Evolutionary conservation across 495 filamentous ascomycete genomes (phyloP), one percentile per base, ranked within the genome.

Genomic region (Astrothelium subdiscretum): DNA sequence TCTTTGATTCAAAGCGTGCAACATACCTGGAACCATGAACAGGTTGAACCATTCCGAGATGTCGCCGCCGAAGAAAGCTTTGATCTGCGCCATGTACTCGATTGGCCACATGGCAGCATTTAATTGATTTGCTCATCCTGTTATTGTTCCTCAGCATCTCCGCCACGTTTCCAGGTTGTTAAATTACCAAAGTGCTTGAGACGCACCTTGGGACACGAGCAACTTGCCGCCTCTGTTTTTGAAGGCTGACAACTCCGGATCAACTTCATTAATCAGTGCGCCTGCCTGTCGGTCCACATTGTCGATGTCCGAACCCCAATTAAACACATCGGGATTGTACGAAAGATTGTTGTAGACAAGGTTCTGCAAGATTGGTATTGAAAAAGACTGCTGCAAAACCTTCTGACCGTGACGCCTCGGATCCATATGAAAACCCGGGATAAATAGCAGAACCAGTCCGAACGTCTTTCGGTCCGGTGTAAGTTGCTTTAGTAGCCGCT

Each of bases 281-380:
- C 69, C 67, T 12, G 73, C 74, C 1, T 43, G 66, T 24, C 29
- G 26, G 59, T 78, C 69, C 0, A 78, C 60, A 5, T 51, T 59
- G 35, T 66, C 68, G 32, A 79, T 70, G 59, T 78, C 71, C 12
- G 63, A 51, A 2, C 72, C 76, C 64, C 68, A 78, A 59, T 78
- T 69, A 62, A 78, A 78, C 0, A 32, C 61, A 13, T 44, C 62
- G 42, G 85, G 78, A 74, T 88, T 79, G 63, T 83, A 79, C 12
- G 79, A 80, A 22, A 87, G 74, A 63, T 87, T 81, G 67, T 87
- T 76, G 66, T 84, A 85, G 26, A 85, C 80, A 26, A 86, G 71
- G 4, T 85, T 78, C 67, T 85, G 83, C 83, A 87, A 83, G 67
- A 88, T 83, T 2, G 83, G 85, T 15, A 73, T 70, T 11, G 69